These are phyloP conservation scores for Ceratobasidium sp. DNA, from an alignment of 1,284 basidiomycete species.

Conservation along the genomic window DNA sequence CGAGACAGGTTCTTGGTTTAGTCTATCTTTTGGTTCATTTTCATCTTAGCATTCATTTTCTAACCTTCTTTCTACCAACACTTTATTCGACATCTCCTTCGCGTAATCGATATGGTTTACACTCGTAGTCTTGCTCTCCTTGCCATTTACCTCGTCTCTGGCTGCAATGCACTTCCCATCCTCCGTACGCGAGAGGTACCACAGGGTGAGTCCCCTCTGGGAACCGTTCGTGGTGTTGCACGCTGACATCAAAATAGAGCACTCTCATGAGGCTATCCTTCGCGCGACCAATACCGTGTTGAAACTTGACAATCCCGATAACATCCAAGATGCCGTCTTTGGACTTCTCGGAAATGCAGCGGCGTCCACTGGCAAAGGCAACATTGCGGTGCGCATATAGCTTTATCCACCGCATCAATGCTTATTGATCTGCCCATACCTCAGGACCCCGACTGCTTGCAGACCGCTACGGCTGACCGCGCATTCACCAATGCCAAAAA, in stretches of 20 bases:
- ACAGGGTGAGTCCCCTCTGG: constrained; percentile 62
- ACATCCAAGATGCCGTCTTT: constrained; percentile 74
- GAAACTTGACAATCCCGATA: constrained; percentile 68
- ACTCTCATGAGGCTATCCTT: constrained; percentile 72
- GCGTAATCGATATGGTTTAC: constrained; percentile 41
- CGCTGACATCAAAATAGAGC: constrained; percentile 61
- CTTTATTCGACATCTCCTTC: constrained; percentile 29
- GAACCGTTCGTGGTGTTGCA: background rate
- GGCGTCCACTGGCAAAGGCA: constrained; percentile 66
- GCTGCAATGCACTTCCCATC: constrained; percentile 57
- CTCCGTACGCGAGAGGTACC: constrained; percentile 69
- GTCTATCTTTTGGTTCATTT: constrained; percentile 53
- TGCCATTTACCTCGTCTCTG: constrained; percentile 52
- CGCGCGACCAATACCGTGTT: constrained; percentile 64
- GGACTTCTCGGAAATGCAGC: constrained; percentile 74
- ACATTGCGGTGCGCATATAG: constrained; percentile 61
- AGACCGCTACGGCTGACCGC: constrained; percentile 59
- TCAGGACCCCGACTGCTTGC: constrained; percentile 72
- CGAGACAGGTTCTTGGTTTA: constrained; percentile 70
- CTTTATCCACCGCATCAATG: background rate
- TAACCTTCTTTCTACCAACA: constrained; percentile 34
- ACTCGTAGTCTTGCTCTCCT: constrained; percentile 50
- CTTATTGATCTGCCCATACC: background rate
- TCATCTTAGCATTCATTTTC: constrained; percentile 15
- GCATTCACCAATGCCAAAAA: constrained; percentile 80